Conservation (phyloP, 1,284 basidiomycete genomes). For the Puccinia triticina region DNA sequence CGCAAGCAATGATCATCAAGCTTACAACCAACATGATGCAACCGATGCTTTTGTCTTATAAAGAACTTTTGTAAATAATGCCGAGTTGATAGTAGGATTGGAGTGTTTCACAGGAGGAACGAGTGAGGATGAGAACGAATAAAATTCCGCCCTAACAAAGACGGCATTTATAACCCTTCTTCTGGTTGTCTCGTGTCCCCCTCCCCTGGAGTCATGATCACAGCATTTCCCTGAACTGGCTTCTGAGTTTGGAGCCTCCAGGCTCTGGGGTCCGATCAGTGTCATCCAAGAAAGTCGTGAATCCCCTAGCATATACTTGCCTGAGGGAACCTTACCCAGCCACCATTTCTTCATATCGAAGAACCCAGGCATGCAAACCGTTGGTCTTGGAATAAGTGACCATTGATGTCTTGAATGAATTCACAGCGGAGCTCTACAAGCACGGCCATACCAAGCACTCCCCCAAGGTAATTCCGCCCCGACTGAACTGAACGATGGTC, state of each 20-base stretch:
- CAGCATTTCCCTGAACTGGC: no score
- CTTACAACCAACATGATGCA: not conserved
- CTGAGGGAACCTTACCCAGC: no score
- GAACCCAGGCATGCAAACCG: not conserved
- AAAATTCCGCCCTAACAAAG: no score
- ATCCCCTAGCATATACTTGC: no score
- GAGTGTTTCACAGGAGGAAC: not conserved
- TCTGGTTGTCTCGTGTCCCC: no score
- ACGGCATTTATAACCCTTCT: no score
- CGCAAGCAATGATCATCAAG: slow-evolving; percentile 4
- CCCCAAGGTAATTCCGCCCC: not conserved
- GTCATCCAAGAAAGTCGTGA: no score
- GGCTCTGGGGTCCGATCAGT: no score
- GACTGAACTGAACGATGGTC: not conserved
- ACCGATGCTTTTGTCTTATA: not conserved
- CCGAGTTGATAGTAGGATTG: not conserved
- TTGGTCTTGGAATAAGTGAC: not conserved
- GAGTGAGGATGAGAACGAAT: not conserved
- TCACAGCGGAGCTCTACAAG: not conserved
- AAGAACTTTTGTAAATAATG: no score
- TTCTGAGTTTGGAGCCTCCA: no score
- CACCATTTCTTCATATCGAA: not conserved
- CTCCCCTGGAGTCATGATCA: no score
- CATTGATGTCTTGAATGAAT: not conserved
- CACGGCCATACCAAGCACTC: no score